Conservation (phyloP, 1,284 basidiomycete species). For the Pseudozyma tsukubaensis region DNA sequence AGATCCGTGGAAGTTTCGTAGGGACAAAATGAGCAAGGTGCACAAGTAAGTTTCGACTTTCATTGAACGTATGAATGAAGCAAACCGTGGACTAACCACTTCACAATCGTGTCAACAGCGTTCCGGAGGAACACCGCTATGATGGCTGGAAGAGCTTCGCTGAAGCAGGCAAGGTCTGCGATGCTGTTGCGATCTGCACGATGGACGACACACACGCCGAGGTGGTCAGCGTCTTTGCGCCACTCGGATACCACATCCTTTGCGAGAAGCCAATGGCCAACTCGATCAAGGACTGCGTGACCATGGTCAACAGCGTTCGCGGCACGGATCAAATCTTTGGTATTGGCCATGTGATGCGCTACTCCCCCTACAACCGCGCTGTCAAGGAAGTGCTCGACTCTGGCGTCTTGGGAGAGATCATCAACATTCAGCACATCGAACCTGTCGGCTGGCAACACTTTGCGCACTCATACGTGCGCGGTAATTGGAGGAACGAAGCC, state of each 20-base stretch:
- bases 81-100: background rate
- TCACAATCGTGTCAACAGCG: slow-evolving; percentile 2
- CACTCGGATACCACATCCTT: slow-evolving; percentile 42
- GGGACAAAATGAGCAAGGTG: slow-evolving; percentile 40
- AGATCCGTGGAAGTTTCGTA: slow-evolving; percentile 40
- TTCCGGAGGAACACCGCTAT: slow-evolving; percentile 26
- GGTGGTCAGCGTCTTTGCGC: slow-evolving; percentile 34
- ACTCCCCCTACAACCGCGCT: slow-evolving; percentile 40
- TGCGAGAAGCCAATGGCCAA: slow-evolving; percentile 46
- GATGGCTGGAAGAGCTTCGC: slow-evolving; percentile 42
- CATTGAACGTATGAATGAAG: background rate
- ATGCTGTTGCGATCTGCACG: slow-evolving; percentile 38
- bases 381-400: slow-evolving; percentile 40
- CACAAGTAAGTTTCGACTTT: slow-evolving; percentile 18
- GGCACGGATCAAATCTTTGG: slow-evolving; percentile 32
- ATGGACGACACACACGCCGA: slow-evolving; percentile 47
- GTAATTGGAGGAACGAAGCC: slow-evolving; percentile 42
- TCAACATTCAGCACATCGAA: slow-evolving; percentile 48
- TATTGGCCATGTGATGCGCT: slow-evolving; percentile 40
- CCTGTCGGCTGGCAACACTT: slow-evolving; percentile 46
- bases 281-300: slow-evolving; percentile 43
- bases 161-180: slow-evolving; percentile 36
- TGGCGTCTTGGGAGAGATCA: slow-evolving; percentile 37
- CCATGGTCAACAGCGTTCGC: slow-evolving; percentile 32
- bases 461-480: slow-evolving; percentile 42